These are phyloP conservation scores for Paracamarosporium sp. DNA, from an alignment of 2,329 filamentous ascomycete species.

Conservation along the genomic window DNA sequence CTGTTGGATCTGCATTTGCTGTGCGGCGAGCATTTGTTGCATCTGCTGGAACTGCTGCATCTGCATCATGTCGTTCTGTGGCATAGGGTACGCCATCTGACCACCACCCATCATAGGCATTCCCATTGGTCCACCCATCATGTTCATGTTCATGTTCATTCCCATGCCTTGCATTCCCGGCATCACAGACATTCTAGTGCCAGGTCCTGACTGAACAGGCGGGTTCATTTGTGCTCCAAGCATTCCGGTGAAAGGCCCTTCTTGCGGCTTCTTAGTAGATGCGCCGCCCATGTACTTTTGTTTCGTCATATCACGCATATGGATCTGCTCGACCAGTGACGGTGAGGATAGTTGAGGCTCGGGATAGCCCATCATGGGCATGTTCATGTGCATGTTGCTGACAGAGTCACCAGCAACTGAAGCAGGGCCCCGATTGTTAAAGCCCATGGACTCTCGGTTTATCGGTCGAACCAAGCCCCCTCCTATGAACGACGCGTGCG, in stretches of 20 bases:
- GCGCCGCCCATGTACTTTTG: constrained; percentile 45
- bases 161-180: constrained; percentile 23
- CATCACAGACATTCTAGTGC: constrained; percentile 35
- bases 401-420: constrained; percentile 43
- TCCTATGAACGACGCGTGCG: constrained; percentile 40
- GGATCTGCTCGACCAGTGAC: constrained; percentile 47
- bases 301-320: constrained; percentile 44
- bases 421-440: constrained; percentile 41
- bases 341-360: constrained; percentile 38
- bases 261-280: constrained; percentile 35
- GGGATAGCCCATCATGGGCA: constrained; percentile 33
- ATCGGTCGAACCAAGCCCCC: constrained; percentile 41
- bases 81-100: constrained; percentile 63
- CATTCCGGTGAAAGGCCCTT: constrained; percentile 43
- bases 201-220: constrained; percentile 24
- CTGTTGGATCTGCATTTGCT: constrained; percentile 69
- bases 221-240: constrained; percentile 43
- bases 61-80: constrained; percentile 83
- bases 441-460: constrained; percentile 46
- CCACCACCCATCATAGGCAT: constrained; percentile 39
- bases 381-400: constrained; percentile 20
- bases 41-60: constrained; percentile 81
- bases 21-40: constrained; percentile 43
- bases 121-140: constrained; percentile 25
- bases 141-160: constrained; percentile 29